Percentiles rank a stretch among this genome's conserved stretches.
Evolutionary conservation across 352 stramenopile species (phyloP).

Genomic region (Pythium apleroticum): DNA sequence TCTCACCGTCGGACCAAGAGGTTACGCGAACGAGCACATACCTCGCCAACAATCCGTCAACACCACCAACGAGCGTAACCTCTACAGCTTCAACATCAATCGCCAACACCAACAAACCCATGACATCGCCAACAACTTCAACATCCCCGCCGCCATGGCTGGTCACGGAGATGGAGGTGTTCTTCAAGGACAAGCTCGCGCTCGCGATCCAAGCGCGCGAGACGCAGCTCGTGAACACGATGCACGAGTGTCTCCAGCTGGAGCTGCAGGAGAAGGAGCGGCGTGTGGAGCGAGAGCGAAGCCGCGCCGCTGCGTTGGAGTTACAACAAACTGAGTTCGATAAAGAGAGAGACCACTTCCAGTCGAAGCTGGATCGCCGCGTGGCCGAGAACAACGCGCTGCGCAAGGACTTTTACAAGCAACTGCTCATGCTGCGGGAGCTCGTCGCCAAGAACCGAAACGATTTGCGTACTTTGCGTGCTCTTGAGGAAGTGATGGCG

Average conservation of each 20-base stretch:
- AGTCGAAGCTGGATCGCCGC: conserved; percentile 63
- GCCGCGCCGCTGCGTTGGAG: conserved; percentile 29
- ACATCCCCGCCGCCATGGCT: conserved; percentile 19
- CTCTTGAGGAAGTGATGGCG: conserved; percentile 58
- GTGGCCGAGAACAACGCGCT: conserved; percentile 62
- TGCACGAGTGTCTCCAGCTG: conserved; percentile 52
- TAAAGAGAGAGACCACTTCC: conserved; percentile 34
- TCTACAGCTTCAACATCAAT: background rate
- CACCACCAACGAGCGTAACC: background rate
- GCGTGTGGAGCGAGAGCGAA: conserved; percentile 9
- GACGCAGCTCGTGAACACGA: conserved; percentile 50
- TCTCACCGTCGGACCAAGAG: background rate
- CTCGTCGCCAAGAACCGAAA: conserved; percentile 56
- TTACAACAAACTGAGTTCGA: conserved; percentile 26
- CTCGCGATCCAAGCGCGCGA: conserved; percentile 56
- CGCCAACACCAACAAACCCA: conserved; percentile 11
- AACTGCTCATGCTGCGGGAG: conserved; percentile 70
- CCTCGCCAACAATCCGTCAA: background rate
- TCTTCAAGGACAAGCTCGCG: conserved; percentile 46
- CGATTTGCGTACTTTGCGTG: conserved; percentile 46
- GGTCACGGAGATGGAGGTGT: conserved; percentile 31
- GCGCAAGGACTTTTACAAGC: conserved; percentile 73
- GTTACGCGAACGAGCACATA: background rate
- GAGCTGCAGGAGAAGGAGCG: conserved; percentile 41
- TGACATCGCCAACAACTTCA: conserved; percentile 9